phyloP scores from a whole-genome alignment of 257 asterid genomes.

The Scutellaria baicalensis region DNA sequence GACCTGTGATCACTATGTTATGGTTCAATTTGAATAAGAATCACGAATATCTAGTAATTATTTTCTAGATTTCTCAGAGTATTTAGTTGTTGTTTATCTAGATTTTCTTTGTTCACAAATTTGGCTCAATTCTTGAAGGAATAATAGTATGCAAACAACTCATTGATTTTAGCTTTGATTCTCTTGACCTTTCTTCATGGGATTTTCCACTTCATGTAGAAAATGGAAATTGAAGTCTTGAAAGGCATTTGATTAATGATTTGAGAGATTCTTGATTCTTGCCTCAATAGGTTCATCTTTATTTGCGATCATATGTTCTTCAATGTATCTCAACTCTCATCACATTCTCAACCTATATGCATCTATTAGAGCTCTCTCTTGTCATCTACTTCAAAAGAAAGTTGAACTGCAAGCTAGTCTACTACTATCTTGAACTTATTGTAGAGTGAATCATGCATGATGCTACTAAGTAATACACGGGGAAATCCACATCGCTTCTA shows the following conservation, averaged over 20 bases:
- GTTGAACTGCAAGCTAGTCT: too few species aligned
- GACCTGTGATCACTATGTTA: too few species aligned
- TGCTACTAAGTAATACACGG: neutral
- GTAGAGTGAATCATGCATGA: neutral
- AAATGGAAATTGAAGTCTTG: too few species aligned
- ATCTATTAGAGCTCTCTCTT: too few species aligned
- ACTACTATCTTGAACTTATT: neutral
- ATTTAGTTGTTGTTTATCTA: neutral
- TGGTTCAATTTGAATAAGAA: too few species aligned
- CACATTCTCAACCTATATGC: too few species aligned
- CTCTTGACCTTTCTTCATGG: too few species aligned
- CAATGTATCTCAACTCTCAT: neutral
- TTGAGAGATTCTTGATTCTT: conserved; percentile 24
- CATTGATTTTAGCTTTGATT: too few species aligned
- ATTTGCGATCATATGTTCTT: neutral
- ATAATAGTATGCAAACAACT: too few species aligned
- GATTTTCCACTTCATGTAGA: too few species aligned
- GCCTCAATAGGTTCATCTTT: neutral
- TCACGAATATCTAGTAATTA: too few species aligned
- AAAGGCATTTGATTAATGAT: conserved; percentile 19
- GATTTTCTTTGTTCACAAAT: conserved; percentile 1
- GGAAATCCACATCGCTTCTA: neutral
- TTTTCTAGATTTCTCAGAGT: neutral
- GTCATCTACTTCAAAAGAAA: too few species aligned
- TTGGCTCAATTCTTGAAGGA: neutral